Evolutionary conservation across 345 rosid species (phyloP).

Genomic region (Populus tremula): DNA sequence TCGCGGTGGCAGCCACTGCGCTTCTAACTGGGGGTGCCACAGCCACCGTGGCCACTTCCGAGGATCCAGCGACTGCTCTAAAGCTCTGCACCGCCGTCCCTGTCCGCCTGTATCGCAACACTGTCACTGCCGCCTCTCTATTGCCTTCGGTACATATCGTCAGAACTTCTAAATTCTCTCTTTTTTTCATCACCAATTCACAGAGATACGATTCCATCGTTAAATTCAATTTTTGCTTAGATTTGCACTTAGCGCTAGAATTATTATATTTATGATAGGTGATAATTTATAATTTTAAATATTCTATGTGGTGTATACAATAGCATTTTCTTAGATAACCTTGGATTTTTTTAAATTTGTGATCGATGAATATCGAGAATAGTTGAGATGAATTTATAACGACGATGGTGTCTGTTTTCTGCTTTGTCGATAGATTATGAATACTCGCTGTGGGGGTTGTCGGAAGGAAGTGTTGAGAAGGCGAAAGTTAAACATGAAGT

Average conservation of each 20-base stretch:
- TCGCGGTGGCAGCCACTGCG: slow-evolving; percentile 56
- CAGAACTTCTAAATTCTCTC: neutral
- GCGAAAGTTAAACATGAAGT: slow-evolving; percentile 73
- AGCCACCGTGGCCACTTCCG: slow-evolving; percentile 62
- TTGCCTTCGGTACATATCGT: slow-evolving; percentile 63
- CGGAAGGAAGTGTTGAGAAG: slow-evolving; percentile 79
- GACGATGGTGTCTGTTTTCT: neutral
- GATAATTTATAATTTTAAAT: neutral
- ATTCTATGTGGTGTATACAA: neutral
- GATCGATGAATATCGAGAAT: neutral
- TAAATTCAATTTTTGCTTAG: neutral
- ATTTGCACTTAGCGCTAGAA: neutral
- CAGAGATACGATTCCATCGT: neutral
- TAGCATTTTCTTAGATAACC: neutral
- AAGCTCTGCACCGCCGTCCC: slow-evolving; percentile 85
- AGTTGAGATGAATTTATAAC: neutral
- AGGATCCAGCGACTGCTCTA: slow-evolving; percentile 60
- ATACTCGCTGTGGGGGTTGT: slow-evolving; percentile 72
- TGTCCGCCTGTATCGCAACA: slow-evolving; percentile 59
- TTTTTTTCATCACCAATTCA: neutral
- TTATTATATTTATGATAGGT: neutral
- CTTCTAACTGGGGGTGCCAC: slow-evolving; percentile 59
- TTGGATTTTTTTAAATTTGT: neutral
- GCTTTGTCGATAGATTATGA: slow-evolving; percentile 60
- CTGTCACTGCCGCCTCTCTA: slow-evolving; percentile 76